A percentile compares a stretch with the other conserved stretches of the same genome.
phyloP scores from a whole-genome alignment of 2,329 filamentous ascomycete species.

The Sporothrix sp. region DNA sequence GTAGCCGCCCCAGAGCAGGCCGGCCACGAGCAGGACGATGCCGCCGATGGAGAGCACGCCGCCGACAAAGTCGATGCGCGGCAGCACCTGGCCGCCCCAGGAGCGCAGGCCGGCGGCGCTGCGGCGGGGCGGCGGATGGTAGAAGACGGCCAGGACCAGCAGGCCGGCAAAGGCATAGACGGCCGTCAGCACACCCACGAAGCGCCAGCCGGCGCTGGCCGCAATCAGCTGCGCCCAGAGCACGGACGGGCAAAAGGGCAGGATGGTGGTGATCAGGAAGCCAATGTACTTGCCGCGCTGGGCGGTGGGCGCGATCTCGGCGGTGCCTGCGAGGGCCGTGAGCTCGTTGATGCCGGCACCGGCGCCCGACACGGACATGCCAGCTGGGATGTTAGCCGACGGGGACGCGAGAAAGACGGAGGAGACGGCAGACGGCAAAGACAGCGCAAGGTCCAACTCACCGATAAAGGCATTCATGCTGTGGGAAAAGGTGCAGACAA shows the following conservation, averaged over 20 bases:
- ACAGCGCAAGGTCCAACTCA: slow-evolving; percentile 23
- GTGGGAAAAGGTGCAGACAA: slow-evolving; percentile 47
- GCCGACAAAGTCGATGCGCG: slow-evolving; percentile 40
- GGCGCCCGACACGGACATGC: slow-evolving; percentile 46
- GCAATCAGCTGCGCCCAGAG: slow-evolving; percentile 49
- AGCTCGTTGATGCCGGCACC: slow-evolving; percentile 60
- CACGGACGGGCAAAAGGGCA: slow-evolving; percentile 53
- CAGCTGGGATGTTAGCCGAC: slow-evolving; percentile 25
- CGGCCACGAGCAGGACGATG: slow-evolving; percentile 41
- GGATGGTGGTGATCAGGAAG: slow-evolving; percentile 48
- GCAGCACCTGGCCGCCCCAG: slow-evolving; percentile 30
- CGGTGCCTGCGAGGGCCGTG: slow-evolving; percentile 57
- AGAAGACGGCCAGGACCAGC: slow-evolving; percentile 40
- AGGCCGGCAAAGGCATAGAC: slow-evolving; percentile 44
- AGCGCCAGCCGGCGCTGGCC: slow-evolving; percentile 41
- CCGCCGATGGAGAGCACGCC: slow-evolving; percentile 40
- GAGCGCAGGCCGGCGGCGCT: slow-evolving; percentile 30
- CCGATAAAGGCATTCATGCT: slow-evolving; percentile 53
- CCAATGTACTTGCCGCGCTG: slow-evolving; percentile 56
- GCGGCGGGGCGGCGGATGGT: slow-evolving; percentile 41
- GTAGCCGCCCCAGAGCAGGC: slow-evolving; percentile 33
- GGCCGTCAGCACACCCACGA: slow-evolving; percentile 42
- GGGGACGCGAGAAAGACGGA: background rate
- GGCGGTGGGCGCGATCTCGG: slow-evolving; percentile 55
- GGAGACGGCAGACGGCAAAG: background rate